A percentile compares a stretch with the other conserved stretches of the same genome.
Conservation (phyloP, 176 grass and related monocot species). For the Carex scoparia region DNA sequence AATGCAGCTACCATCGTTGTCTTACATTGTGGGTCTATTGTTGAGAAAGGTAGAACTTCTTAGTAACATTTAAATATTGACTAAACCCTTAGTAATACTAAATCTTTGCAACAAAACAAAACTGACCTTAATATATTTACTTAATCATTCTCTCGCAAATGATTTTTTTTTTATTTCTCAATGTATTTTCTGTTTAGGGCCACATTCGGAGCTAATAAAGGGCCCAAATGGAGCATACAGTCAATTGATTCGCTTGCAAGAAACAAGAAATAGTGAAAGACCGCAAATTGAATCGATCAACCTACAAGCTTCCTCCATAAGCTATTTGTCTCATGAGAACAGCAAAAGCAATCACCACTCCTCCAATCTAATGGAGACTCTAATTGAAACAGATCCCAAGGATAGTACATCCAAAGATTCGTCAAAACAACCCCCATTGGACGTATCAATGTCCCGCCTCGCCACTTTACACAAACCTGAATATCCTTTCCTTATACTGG, state of each 20-base stretch:
- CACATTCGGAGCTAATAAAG: slow-evolving; percentile 48
- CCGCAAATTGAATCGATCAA: neutral
- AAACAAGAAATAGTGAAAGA: slow-evolving; percentile 10
- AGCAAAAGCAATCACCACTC: slow-evolving; percentile 41
- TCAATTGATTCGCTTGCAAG: slow-evolving; percentile 59
- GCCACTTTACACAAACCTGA: slow-evolving; percentile 71
- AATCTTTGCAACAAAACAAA: neutral
- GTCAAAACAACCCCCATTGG: neutral
- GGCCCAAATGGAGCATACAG: slow-evolving; percentile 51
- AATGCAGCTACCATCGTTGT: slow-evolving; percentile 68
- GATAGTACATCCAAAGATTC: slow-evolving; percentile 17
- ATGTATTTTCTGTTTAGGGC: slow-evolving; percentile 30
- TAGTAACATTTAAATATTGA: neutral
- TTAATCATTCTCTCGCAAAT: neutral
- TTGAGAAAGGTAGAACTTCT: slow-evolving; percentile 57
- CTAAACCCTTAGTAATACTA: neutral
- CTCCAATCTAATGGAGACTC: slow-evolving; percentile 26
- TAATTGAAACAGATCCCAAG: slow-evolving; percentile 27
- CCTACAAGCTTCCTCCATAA: slow-evolving; percentile 28
- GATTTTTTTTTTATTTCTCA: neutral
- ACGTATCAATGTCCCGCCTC: slow-evolving; percentile 30
- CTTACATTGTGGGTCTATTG: slow-evolving; percentile 56
- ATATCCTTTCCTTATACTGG: slow-evolving; percentile 41
- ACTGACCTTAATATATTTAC: neutral
- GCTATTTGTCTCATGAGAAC: slow-evolving; percentile 28